A percentile compares a stretch with the other conserved stretches of the same genome.
Conservation (phyloP, 2,329 filamentous ascomycete species). For the Talaromyces sp. region DNA sequence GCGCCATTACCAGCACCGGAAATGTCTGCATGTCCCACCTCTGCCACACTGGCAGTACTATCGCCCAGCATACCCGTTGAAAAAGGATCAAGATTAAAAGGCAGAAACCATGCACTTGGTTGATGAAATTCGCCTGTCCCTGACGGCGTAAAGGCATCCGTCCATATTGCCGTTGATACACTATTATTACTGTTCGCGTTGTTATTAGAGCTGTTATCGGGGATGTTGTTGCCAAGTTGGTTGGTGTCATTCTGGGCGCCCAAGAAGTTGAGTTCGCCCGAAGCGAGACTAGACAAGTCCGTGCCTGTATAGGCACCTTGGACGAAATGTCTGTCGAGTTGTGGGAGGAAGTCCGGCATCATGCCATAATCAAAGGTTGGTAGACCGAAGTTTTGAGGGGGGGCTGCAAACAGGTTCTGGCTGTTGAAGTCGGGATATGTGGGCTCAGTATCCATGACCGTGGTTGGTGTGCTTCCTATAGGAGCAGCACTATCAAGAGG, state of each 20-base stretch:
- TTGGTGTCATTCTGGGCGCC: neutral
- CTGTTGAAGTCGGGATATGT: slow-evolving; percentile 27
- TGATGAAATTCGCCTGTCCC: slow-evolving; percentile 40
- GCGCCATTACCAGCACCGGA: neutral
- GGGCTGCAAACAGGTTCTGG: neutral
- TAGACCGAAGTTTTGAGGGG: slow-evolving; percentile 30
- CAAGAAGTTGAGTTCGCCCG: slow-evolving; percentile 23
- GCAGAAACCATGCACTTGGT: slow-evolving; percentile 80
- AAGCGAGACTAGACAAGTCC: slow-evolving; percentile 41
- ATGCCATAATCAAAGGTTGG: slow-evolving; percentile 39
- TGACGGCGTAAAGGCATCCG: slow-evolving; percentile 33
- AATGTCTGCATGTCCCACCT: neutral
- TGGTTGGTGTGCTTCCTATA: slow-evolving; percentile 21
- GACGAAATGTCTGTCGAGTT: slow-evolving; percentile 72
- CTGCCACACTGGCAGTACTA: neutral
- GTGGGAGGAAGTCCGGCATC: slow-evolving; percentile 52
- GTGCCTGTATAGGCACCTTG: slow-evolving; percentile 66
- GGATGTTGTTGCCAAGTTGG: neutral
- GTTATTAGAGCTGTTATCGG: neutral
- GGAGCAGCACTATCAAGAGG: slow-evolving; percentile 30
- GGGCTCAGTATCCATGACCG: neutral
- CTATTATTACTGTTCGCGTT: slow-evolving; percentile 17
- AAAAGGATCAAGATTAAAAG: slow-evolving; percentile 79
- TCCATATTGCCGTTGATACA: slow-evolving; percentile 32
- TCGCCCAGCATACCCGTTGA: slow-evolving; percentile 11